Percentiles rank a stretch among this genome's conserved stretches.
Conservation (phyloP, 805 yeast species). For the Debaryomyces hansenii region DNA sequence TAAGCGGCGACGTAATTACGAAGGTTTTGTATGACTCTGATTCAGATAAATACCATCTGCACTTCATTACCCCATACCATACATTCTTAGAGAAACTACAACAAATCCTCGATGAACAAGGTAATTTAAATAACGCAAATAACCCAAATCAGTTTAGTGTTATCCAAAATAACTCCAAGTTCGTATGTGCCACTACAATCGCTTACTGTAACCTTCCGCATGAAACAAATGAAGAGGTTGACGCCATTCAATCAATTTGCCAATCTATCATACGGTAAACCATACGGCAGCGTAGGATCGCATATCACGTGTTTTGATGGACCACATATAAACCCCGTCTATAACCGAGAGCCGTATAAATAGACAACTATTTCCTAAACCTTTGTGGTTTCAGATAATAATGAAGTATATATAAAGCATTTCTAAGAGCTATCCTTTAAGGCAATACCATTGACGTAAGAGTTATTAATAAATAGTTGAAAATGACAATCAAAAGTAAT, state of each 20-base stretch:
- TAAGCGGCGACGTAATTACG: neutral
- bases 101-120: conserved; percentile 5
- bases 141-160: conserved; percentile 8
- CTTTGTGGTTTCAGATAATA: too few relatives aligned
- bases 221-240: neutral
- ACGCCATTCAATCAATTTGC: neutral
- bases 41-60: neutral
- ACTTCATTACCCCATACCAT: conserved; percentile 6
- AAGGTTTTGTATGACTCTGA: neutral
- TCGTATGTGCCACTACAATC: conserved; percentile 25
- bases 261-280: neutral
- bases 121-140: neutral
- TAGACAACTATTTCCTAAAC: neutral
- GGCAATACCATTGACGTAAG: too few relatives aligned
- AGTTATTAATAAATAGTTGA: neutral
- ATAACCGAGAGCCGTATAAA: neutral
- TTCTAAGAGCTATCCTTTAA: too few relatives aligned
- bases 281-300: neutral
- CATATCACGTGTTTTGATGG: neutral
- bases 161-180: conserved; percentile 31
- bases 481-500: conserved; percentile 18
- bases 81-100: conserved; percentile 6
- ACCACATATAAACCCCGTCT: neutral
- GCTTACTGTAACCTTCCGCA: conserved; percentile 2
- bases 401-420: neutral